These are phyloP conservation scores for Daldinia decipiens DNA, from an alignment of 495 filamentous ascomycete species.

Conservation along the genomic window DNA sequence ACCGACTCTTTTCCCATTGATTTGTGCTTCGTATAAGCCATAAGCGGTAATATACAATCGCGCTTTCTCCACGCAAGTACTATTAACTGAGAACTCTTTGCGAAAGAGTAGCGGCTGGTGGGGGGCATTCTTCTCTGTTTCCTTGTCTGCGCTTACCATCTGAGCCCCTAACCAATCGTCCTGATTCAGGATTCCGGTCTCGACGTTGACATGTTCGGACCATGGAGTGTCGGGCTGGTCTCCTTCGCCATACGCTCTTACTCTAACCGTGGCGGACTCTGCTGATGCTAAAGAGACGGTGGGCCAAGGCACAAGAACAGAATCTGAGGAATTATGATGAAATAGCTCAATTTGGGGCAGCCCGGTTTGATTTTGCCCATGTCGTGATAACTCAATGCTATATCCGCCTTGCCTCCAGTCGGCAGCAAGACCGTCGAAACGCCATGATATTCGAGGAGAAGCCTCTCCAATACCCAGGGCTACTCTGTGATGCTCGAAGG, in stretches of 20 bases:
- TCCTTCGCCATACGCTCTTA: conserved; percentile 49
- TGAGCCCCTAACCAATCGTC: conserved; percentile 54
- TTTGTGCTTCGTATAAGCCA: conserved; percentile 61
- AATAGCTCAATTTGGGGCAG: conserved; percentile 33
- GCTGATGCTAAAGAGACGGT: conserved; percentile 54
- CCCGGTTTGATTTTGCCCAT: conserved; percentile 17
- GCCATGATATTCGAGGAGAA: conserved; percentile 48
- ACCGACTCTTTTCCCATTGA: conserved; percentile 63
- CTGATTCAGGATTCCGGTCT: conserved; percentile 52
- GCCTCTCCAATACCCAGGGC: conserved; percentile 45
- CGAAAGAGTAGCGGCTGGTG: conserved; percentile 42
- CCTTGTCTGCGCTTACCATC: conserved; percentile 49
- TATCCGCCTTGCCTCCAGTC: conserved; percentile 46
- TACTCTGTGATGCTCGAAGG: conserved; percentile 47
- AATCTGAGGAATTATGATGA: conserved; percentile 47
- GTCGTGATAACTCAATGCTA: conserved; percentile 39
- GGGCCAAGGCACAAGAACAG: conserved; percentile 64
- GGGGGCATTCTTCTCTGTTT: conserved; percentile 35
- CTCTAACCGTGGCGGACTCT: conserved; percentile 54
- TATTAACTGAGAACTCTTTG: conserved; percentile 40
- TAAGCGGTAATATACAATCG: conserved; percentile 62
- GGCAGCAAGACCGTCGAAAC: conserved; percentile 37
- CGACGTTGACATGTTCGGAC: conserved; percentile 52
- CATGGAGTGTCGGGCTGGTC: conserved; percentile 49
- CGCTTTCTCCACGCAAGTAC: conserved; percentile 29